These are phyloP conservation scores for Bonia amplexicaulis DNA, from an alignment of 176 grass and related monocot genomes.

Conservation along the genomic window DNA sequence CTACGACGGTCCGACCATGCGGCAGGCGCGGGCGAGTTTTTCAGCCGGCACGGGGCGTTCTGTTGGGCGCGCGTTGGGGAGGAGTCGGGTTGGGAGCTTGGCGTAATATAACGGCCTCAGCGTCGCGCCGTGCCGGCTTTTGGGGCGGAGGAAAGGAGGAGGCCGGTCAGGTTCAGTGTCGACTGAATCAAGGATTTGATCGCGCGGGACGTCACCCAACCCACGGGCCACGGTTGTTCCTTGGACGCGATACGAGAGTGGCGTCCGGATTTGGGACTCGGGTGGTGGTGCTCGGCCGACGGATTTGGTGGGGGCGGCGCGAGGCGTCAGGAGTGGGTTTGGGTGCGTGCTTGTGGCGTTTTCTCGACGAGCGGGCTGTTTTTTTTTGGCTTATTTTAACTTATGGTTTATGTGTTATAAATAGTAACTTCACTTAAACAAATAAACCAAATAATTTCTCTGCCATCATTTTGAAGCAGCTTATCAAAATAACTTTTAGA, in stretches of 20 bases:
- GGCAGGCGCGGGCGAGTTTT: background rate
- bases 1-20: background rate
- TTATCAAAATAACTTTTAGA: no score
- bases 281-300: background rate
- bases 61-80: background rate
- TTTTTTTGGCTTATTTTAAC: no score
- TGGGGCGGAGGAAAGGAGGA: slow-evolving; percentile 11
- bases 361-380: background rate
- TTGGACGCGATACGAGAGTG: slow-evolving; percentile 12
- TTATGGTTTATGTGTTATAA: no score
- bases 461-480: no score
- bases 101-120: background rate
- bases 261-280: background rate
- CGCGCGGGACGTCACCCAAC: background rate
- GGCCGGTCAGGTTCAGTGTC: background rate
- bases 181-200: slow-evolving; percentile 3
- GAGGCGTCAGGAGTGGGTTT: background rate
- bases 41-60: background rate
- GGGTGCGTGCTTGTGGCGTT: background rate
- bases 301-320: background rate
- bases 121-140: slow-evolving; percentile 3
- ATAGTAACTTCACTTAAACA: no score
- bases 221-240: background rate
- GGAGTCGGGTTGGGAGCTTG: background rate
- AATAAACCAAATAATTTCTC: no score